Base-by-base conservation (phyloP, 805 yeast species). In the Nakazawaea molendinolei region DNA sequence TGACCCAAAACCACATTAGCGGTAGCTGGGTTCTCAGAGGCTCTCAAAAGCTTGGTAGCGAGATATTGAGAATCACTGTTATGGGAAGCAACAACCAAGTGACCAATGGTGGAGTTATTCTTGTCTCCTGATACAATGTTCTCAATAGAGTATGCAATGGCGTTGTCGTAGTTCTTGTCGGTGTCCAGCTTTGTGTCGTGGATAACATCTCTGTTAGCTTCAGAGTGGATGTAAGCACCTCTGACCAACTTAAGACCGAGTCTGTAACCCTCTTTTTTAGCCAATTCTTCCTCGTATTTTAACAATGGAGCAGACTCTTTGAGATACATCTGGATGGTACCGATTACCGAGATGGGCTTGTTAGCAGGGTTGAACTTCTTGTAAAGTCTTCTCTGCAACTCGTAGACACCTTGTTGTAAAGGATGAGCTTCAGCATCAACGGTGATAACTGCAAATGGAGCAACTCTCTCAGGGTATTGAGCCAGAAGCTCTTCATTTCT, bases 191-290 rank as follows among this genome's bases (percentile, higher is more conserved):
- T 89, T 21, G 86, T 72, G 44, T 68, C 64, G 61, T 80, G 90
- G 42, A 89, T 86, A 14, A 85, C 79, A 34, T 52, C 45, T 52
- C 97, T 70, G 44, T 80, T 68, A 23, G 82, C 73, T 63, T 89
- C 97, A 5, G 95, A 76, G 55, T 89, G 96, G 42, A 89, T 76
- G 64, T 89, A 89, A 12, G 97, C 97, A 45, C 97, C 97, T 59
- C 97, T 76, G 13, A 89, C 97, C 38, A 89, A 70, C 60, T 89
- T 89, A 66, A 87, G 65, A 15, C 95, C 96, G 39, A 87, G 61
- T 52, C 82, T 73, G 59, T 89, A 89, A 14, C 61, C 58, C 36
- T 72, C 69, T 38, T 68, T 55, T 40, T 60, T 47, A 13, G 97
- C 96, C 38, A 77, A 63, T 45, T 67, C 58, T 45, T 74, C 72